A percentile compares a stretch with the other conserved stretches of the same genome.
Evolutionary conservation across 495 filamentous ascomycete genomes (phyloP).

Genomic region (Trichodelitschia bisporula): DNA sequence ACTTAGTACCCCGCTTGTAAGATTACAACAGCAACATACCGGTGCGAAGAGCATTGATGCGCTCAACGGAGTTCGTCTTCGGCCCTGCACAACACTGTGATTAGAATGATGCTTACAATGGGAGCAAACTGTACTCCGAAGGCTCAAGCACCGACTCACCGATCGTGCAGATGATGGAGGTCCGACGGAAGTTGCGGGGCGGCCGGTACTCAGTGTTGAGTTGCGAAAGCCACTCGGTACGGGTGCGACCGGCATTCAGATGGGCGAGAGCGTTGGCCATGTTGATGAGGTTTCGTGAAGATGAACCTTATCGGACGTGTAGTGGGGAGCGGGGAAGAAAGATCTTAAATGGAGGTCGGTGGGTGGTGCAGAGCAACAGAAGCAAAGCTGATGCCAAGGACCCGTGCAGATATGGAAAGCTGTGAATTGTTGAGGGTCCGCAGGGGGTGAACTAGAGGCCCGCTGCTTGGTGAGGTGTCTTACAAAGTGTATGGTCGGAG

Average conservation of each 20-base stretch:
- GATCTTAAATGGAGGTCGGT: too few relatives aligned
- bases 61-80: constrained; percentile 95
- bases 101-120: neutral
- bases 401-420: too few relatives aligned
- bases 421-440: too few relatives aligned
- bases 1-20: constrained; percentile 8
- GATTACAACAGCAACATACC: constrained; percentile 16
- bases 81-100: constrained; percentile 26
- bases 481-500: too few relatives aligned
- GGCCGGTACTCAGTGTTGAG: constrained; percentile 59
- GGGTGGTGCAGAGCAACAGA: too few relatives aligned
- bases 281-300: constrained; percentile 3
- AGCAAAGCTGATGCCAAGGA: too few relatives aligned
- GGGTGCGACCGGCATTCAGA: constrained; percentile 47
- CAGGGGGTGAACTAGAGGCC: too few relatives aligned
- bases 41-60: constrained; percentile 74
- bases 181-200: constrained; percentile 69
- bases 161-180: constrained; percentile 97
- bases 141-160: constrained; percentile 21
- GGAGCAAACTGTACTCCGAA: neutral
- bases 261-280: constrained; percentile 59
- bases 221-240: constrained; percentile 78
- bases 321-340: neutral
- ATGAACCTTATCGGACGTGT: neutral
- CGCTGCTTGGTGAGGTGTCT: too few relatives aligned